These are phyloP conservation scores for Lasiodiplodia citricola DNA, from an alignment of 2,329 filamentous ascomycete genomes.

Conservation along the genomic window DNA sequence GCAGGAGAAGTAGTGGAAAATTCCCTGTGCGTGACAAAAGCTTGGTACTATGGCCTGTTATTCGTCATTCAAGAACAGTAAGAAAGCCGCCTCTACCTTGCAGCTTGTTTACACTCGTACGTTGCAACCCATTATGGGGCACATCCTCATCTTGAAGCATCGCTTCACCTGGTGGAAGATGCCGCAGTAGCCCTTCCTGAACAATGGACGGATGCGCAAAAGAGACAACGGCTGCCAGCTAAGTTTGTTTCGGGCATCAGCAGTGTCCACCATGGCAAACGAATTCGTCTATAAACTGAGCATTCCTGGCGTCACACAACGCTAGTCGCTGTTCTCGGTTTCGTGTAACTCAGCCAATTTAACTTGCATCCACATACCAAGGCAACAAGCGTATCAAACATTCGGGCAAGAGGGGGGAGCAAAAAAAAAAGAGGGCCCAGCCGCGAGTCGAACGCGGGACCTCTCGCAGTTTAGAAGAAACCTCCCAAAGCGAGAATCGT, in stretches of 20 bases:
- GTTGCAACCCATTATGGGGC: no score
- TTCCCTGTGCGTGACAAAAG: no score
- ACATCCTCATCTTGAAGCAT: no score
- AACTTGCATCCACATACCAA: neutral
- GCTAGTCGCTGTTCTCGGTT: no score
- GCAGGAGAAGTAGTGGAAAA: no score
- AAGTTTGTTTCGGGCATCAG: neutral
- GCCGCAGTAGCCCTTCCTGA: neutral
- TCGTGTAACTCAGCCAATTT: neutral
- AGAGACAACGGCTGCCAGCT: neutral
- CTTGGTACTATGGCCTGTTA: no score
- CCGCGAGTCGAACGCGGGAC: conserved; percentile 18
- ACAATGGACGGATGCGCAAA: neutral
- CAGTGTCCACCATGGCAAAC: neutral
- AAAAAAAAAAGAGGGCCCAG: conserved; percentile 9
- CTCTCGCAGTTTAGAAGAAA: conserved; percentile 12
- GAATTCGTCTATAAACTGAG: no score
- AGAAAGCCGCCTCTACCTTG: no score
- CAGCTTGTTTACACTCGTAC: no score
- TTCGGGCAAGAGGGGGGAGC: neutral
- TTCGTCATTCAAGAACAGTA: no score
- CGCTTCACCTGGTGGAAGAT: neutral
- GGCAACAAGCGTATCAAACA: neutral
- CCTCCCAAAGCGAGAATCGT: conserved; percentile 20
- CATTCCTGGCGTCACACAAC: no score